Percentiles rank a stretch among this genome's conserved stretches.
These are phyloP conservation scores for Cyclanthera cordifolia DNA, from an alignment of 306 rosid genomes.

Conservation along the genomic window DNA sequence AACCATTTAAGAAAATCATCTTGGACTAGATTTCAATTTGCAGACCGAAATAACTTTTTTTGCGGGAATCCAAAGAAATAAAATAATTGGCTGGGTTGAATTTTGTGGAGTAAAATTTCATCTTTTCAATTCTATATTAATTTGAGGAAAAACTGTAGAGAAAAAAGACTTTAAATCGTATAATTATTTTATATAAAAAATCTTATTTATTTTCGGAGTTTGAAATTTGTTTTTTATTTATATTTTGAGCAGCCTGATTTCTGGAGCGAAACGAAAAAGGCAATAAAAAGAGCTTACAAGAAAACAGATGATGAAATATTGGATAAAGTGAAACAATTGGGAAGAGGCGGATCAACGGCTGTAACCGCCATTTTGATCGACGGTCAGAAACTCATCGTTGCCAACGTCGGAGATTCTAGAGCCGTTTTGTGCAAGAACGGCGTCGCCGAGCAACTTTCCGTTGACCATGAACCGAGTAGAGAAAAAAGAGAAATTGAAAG, in stretches of 20 bases:
- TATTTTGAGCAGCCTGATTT: slow-evolving; percentile 30
- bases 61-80: no score
- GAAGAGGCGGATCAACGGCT: slow-evolving; percentile 65
- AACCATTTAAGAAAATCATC: no score
- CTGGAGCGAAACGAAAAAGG: slow-evolving; percentile 36
- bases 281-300: slow-evolving; percentile 41
- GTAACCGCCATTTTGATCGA: slow-evolving; percentile 56
- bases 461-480: slow-evolving; percentile 60
- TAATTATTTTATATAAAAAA: no score
- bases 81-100: no score
- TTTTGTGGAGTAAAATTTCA: no score
- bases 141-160: no score
- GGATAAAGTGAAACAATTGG: slow-evolving; percentile 33
- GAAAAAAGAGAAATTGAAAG: slow-evolving; percentile 43
- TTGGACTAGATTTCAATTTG: no score
- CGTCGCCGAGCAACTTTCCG: slow-evolving; percentile 38
- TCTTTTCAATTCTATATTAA: no score
- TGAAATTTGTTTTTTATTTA: no score
- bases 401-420: slow-evolving; percentile 62
- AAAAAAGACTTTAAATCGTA: no score
- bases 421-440: slow-evolving; percentile 52
- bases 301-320: slow-evolving; percentile 48
- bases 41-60: no score
- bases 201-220: no score
- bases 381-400: slow-evolving; percentile 50